A percentile compares a stretch with the other conserved stretches of the same genome.
Evolutionary conservation across 2,329 filamentous ascomycete genomes (phyloP).

Genomic region (Tolypocladium amazonense): DNA sequence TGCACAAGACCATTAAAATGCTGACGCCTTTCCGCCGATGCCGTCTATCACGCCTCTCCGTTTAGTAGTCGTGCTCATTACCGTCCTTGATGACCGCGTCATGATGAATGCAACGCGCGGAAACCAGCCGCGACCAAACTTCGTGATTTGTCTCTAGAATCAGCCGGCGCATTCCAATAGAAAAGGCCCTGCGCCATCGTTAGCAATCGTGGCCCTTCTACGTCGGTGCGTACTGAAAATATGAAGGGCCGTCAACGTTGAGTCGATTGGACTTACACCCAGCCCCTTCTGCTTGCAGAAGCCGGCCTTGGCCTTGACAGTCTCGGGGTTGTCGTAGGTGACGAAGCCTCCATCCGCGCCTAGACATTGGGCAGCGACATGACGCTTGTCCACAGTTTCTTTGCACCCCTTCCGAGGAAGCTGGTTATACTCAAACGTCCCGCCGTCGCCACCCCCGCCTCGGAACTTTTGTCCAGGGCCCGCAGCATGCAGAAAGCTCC

Average conservation of each 20-base stretch:
- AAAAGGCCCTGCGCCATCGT: slow-evolving; percentile 51
- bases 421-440: slow-evolving; percentile 63
- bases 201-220: not conserved
- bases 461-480: slow-evolving; percentile 53
- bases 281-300: slow-evolving; percentile 63
- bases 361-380: slow-evolving; percentile 60
- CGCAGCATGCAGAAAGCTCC: slow-evolving; percentile 58
- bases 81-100: not conserved
- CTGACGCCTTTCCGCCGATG: not conserved
- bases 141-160: slow-evolving; percentile 46
- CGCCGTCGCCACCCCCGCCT: slow-evolving; percentile 49
- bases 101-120: slow-evolving; percentile 27
- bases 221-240: not conserved
- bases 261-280: slow-evolving; percentile 35
- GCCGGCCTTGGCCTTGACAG: slow-evolving; percentile 62
- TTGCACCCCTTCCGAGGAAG: slow-evolving; percentile 51
- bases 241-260: not conserved
- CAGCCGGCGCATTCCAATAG: slow-evolving; percentile 71
- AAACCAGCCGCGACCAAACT: slow-evolving; percentile 51
- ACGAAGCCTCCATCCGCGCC: slow-evolving; percentile 69
- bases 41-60: not conserved
- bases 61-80: not conserved
- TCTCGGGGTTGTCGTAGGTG: slow-evolving; percentile 69
- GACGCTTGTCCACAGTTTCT: slow-evolving; percentile 56
- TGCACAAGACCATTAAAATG: not conserved